phyloP scores from a whole-genome alignment of 2,329 filamentous ascomycete genomes.

The Botryotinia convoluta region DNA sequence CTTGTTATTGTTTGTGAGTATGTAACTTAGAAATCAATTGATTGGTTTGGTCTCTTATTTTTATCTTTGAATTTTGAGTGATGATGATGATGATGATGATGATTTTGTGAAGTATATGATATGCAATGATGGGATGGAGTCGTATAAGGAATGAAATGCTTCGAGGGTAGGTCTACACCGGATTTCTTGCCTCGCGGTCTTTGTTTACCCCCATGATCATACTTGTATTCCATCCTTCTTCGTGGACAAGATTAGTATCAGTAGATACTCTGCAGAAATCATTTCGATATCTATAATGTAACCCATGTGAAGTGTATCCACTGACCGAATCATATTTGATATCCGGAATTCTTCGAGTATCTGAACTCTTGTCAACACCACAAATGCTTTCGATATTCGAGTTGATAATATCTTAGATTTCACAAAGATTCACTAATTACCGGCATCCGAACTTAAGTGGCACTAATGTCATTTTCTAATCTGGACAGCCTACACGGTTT shows the following conservation, averaged over 20 bases:
- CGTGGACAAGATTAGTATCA: background rate
- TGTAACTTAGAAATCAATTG: background rate
- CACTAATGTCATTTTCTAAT: no score
- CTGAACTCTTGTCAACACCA: no score
- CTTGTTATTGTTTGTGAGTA: background rate
- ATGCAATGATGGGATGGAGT: no score
- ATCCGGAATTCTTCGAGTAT: background rate
- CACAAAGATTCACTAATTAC: no score
- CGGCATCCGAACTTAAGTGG: no score
- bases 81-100: background rate
- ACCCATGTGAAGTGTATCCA: background rate
- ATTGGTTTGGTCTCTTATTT: background rate
- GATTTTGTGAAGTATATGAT: background rate
- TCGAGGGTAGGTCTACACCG: background rate
- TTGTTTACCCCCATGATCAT: background rate
- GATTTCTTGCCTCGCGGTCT: background rate
- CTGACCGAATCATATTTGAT: accelerated
- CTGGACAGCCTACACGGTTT: no score
- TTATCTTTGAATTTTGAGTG: background rate
- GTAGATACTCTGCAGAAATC: background rate
- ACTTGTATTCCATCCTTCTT: background rate
- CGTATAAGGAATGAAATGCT: background rate
- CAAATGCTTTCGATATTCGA: no score
- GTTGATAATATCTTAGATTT: no score
- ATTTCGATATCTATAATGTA: background rate